Percentiles rank a stretch among this genome's conserved stretches.
Evolutionary conservation across 805 yeast species (phyloP).

Genomic region (Suhomyces sp.): DNA sequence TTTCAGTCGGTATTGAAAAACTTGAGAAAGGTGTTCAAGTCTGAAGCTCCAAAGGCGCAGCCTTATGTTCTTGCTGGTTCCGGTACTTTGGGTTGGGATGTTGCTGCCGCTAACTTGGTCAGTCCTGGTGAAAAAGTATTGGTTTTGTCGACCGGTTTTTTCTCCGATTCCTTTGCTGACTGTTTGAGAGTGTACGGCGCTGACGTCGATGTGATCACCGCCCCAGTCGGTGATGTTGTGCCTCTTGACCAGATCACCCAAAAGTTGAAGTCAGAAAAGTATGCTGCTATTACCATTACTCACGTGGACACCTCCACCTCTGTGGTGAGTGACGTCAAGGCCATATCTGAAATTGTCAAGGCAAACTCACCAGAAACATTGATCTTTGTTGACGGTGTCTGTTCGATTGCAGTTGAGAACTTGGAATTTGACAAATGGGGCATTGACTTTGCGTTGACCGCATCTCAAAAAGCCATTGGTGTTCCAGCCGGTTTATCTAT

Average conservation of each 20-base stretch:
- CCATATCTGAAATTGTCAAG: constrained; percentile 59
- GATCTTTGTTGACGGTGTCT: constrained; percentile 88
- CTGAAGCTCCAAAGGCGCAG: constrained; percentile 65
- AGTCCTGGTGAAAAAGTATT: constrained; percentile 65
- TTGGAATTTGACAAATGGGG: constrained; percentile 88
- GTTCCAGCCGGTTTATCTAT: constrained; percentile 90
- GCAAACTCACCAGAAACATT: constrained; percentile 73
- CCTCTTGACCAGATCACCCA: constrained; percentile 53
- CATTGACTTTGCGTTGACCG: constrained; percentile 82
- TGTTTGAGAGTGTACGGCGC: constrained; percentile 70
- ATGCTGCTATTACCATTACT: constrained; percentile 75
- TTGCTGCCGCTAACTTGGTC: constrained; percentile 75
- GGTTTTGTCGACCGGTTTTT: constrained; percentile 87
- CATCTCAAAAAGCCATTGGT: constrained; percentile 94
- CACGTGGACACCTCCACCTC: constrained; percentile 98
- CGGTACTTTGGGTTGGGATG: constrained; percentile 95
- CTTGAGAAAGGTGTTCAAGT: constrained; percentile 71
- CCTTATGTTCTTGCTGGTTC: constrained; percentile 83
- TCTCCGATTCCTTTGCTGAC: constrained; percentile 79
- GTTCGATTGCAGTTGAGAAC: constrained; percentile 88
- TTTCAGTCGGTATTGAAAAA: constrained; percentile 68
- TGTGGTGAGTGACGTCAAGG: constrained; percentile 71
- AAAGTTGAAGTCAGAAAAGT: constrained; percentile 50
- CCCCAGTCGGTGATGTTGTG: constrained; percentile 72
- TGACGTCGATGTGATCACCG: constrained; percentile 68